Evolutionary conservation across 345 rosid species (phyloP), one percentile per base, ranked within the genome.

Genomic region (Brassica nigra): DNA sequence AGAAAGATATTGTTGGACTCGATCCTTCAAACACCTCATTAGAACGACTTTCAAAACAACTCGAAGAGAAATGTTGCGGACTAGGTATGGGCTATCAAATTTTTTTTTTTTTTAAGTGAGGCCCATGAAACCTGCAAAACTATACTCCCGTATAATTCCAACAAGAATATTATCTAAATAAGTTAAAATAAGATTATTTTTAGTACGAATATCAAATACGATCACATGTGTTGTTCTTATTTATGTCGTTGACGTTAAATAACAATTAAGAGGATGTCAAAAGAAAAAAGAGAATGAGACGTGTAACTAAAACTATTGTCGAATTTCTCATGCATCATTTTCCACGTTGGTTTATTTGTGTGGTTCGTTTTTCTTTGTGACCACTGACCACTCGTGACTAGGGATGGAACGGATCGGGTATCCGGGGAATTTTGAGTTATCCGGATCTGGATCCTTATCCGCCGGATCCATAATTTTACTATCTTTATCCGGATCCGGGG

Each of bases 1-100:
- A 47, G 15, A 47, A 47, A 47, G 49, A 80, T 62, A 75, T 80
- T n/a, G 42, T 69, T 80, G 83, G 79, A 23, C 37, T 80, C 16
- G 83, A 74, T 52, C 14, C 67, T 42, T 80, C 79, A 4, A 68
- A 68, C 59, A 62, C 59, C 49, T 44, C 70, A 0, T 65, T 79
- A 23, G 77, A 73, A 74, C 61, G 72, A 74, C 61, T 8, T 44
- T 44, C 5, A 10, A 11, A 11, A 49, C 14, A 49, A 4, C 18
- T 49, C n/a, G 55, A 5, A 12, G 55, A 47, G 55, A 16, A 47
- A n/a, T n/a, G 6, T 49, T 49, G 16, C 55, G 57, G 57, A 49
- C 18, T 16, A n/a, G 4, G 15, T 52, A n/a, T 52, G 3, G 58
- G 58, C 20, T 8, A n/a, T 52, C 58, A 1, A 52, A 23, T 23